Conservation (phyloP, 305 asterid genomes). For the Solanum hybrid region DNA sequence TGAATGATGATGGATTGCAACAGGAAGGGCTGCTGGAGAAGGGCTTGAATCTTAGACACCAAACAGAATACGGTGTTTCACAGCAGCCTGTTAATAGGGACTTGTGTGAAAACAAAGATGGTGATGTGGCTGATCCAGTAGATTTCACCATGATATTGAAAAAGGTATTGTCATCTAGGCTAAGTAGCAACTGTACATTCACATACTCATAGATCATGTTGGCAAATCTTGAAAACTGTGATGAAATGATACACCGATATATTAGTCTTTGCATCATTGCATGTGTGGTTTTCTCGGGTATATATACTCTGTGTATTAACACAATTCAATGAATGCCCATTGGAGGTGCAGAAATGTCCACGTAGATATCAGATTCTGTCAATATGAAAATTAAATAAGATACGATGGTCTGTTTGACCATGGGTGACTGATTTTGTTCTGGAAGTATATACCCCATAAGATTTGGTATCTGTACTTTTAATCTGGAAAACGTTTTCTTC, state of each 20-base stretch:
- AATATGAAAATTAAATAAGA: background rate
- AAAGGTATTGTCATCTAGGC: slow-evolving; percentile 49
- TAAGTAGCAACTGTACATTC: background rate
- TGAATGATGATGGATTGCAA: slow-evolving; percentile 29
- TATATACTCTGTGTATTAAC: background rate
- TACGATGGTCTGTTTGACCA: background rate
- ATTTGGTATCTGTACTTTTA: background rate
- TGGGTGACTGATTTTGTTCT: background rate
- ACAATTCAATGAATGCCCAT: background rate
- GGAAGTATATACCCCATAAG: background rate
- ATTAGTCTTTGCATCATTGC: background rate
- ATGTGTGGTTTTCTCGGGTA: background rate
- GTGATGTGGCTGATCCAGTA: slow-evolving; percentile 25
- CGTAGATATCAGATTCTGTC: background rate
- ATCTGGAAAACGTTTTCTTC: background rate
- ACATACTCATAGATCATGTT: background rate
- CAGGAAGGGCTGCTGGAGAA: slow-evolving; percentile 31
- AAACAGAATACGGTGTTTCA: slow-evolving; percentile 31
- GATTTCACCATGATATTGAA: slow-evolving; percentile 47
- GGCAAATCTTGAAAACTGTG: background rate
- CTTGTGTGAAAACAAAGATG: slow-evolving; percentile 27
- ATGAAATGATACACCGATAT: background rate
- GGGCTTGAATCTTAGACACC: slow-evolving; percentile 27
- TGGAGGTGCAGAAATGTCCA: background rate
- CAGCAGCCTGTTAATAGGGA: slow-evolving; percentile 23